Evolutionary conservation across 1,284 basidiomycete species (phyloP).

Genomic region (Cystodermella granulosa): DNA sequence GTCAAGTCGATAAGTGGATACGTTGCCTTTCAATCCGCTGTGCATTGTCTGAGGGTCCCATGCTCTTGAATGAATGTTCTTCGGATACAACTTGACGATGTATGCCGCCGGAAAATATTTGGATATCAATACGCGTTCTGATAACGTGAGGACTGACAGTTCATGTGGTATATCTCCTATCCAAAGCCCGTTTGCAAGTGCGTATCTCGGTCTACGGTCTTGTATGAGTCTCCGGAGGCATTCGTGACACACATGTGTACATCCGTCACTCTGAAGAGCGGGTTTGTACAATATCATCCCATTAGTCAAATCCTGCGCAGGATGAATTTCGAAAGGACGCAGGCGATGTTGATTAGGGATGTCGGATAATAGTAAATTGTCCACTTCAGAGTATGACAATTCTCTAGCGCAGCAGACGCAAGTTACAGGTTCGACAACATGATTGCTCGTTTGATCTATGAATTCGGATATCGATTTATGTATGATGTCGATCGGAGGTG

Average conservation of each 20-base stretch:
- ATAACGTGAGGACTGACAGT: constrained; percentile 21
- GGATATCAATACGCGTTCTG: constrained; percentile 27
- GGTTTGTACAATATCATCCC: too few species aligned
- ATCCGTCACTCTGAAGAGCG: too few species aligned
- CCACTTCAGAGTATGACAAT: too few species aligned
- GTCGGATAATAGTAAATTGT: too few species aligned
- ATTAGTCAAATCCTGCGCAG: too few species aligned
- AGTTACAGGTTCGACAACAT: too few species aligned
- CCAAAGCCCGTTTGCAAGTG: constrained; percentile 35
- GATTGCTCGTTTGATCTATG: too few species aligned
- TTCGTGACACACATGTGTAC: constrained; percentile 4
- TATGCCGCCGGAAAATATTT: constrained; percentile 27
- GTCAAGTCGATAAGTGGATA: constrained; percentile 31
- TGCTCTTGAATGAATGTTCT: constrained; percentile 4
- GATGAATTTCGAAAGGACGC: too few species aligned
- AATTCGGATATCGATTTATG: too few species aligned
- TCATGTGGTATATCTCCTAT: constrained; percentile 28
- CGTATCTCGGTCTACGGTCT: constrained; percentile 16
- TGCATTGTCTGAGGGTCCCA: constrained; percentile 19
- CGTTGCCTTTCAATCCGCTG: constrained; percentile 31
- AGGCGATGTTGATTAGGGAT: too few species aligned
- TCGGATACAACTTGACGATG: constrained; percentile 35
- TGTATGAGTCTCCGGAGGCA: constrained; percentile 3
- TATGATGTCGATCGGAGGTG: too few species aligned
- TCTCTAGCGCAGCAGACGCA: too few species aligned